Evolutionary conservation across 139 green algal species (phyloP).

Genomic region (Chlamydomonas schloesseri): DNA sequence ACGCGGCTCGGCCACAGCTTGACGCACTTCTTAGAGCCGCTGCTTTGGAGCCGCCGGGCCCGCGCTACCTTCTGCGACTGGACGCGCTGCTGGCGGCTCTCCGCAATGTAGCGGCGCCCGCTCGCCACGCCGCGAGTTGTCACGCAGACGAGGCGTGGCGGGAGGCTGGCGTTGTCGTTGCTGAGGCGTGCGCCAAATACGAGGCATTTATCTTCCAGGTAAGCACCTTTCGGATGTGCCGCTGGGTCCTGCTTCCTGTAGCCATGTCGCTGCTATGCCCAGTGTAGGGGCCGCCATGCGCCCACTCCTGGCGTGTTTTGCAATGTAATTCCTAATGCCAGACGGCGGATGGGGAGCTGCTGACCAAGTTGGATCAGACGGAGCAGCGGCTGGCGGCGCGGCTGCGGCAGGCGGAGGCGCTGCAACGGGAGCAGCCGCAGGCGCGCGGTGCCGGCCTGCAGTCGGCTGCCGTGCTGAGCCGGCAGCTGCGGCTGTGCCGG

Average conservation of each 20-base stretch:
- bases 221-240: background rate
- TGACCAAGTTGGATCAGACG: background rate
- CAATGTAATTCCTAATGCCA: background rate
- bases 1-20: background rate
- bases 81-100: constrained; percentile 31
- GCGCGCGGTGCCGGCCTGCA: background rate
- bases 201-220: constrained; percentile 39
- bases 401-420: background rate
- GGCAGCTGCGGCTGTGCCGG: constrained; percentile 9
- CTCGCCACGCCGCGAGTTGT: background rate
- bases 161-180: constrained; percentile 5
- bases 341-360: background rate
- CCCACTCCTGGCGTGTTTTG: no score
- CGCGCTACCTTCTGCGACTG: constrained; percentile 8
- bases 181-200: constrained; percentile 24
- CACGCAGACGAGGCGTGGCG: constrained; percentile 20
- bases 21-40: constrained; percentile 2
- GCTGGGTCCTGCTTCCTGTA: no score
- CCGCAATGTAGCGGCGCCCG: background rate
- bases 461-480: background rate
- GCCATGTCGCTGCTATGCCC: no score
- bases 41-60: constrained; percentile 2
- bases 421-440: background rate
- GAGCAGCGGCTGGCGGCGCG: constrained; percentile 5
- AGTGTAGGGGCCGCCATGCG: background rate